Conservation (phyloP, 2,329 filamentous ascomycete genomes). For the Malbranchea zuffiana region DNA sequence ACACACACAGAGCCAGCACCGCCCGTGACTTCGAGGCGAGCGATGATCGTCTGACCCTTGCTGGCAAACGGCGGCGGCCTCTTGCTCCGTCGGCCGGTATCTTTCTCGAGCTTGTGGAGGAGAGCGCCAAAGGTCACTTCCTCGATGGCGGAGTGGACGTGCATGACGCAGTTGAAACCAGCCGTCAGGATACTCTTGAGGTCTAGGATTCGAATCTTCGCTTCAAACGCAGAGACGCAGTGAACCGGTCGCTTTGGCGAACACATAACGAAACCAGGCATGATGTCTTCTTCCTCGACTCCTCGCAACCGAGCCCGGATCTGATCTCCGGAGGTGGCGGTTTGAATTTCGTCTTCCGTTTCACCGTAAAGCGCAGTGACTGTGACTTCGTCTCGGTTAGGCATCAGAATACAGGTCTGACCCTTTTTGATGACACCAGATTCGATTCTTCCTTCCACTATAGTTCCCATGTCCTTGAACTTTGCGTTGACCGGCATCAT, state of each 20-base stretch:
- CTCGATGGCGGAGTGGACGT: constrained; percentile 95
- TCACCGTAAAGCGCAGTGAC: constrained; percentile 85
- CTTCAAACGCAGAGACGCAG: constrained; percentile 80
- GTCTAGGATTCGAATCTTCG: constrained; percentile 90
- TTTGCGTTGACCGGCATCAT: constrained; percentile 98
- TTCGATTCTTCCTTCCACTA: constrained; percentile 96
- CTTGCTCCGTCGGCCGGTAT: constrained; percentile 88
- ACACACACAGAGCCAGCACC: constrained; percentile 81
- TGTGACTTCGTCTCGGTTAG: constrained; percentile 71
- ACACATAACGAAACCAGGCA: constrained; percentile 92
- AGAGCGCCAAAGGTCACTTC: constrained; percentile 85
- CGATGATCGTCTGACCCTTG: constrained; percentile 73
- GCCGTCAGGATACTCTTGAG: constrained; percentile 87
- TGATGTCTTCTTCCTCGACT: constrained; percentile 92
- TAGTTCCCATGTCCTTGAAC: constrained; percentile 93
- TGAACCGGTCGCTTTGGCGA: constrained; percentile 89
- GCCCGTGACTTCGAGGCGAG: constrained; percentile 75
- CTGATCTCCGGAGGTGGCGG: constrained; percentile 86
- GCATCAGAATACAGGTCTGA: constrained; percentile 83
- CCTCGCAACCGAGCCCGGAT: constrained; percentile 84
- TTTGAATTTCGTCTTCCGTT: constrained; percentile 79
- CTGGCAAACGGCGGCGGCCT: constrained; percentile 81
- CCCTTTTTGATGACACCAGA: constrained; percentile 89
- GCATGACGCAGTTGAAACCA: constrained; percentile 94
- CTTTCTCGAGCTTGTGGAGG: constrained; percentile 90